phyloP scores from a whole-genome alignment of 2,329 filamentous ascomycete genomes.

The Fusarium algeriense region DNA sequence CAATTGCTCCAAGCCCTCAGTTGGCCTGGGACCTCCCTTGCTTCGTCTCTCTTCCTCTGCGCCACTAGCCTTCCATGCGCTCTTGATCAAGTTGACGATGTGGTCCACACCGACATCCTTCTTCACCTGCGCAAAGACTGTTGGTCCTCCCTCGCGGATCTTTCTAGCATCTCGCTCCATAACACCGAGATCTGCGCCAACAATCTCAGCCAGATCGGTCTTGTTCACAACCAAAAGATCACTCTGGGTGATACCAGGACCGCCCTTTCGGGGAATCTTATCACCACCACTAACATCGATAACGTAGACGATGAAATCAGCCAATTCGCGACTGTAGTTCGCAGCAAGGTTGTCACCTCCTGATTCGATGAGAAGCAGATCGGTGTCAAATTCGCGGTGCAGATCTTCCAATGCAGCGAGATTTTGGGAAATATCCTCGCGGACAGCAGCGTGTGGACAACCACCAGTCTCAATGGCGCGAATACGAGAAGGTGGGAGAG shows the following conservation, averaged over 20 bases:
- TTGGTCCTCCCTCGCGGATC: constrained; percentile 96
- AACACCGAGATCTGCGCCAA: constrained; percentile 89
- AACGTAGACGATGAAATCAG: constrained; percentile 98
- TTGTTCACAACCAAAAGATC: constrained; percentile 97
- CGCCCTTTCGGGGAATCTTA: constrained; percentile 96
- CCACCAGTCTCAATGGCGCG: constrained; percentile 97
- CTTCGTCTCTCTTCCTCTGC: constrained; percentile 72
- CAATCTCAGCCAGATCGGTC: constrained; percentile 90
- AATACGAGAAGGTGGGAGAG: constrained; percentile 86
- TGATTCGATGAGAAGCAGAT: constrained; percentile 92
- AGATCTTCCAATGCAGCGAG: constrained; percentile 91
- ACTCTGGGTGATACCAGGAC: constrained; percentile 95
- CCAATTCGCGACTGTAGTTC: constrained; percentile 94
- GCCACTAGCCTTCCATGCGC: constrained; percentile 92
- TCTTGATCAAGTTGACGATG: constrained; percentile 88
- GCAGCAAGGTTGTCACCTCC: constrained; percentile 97
- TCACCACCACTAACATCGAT: constrained; percentile 97
- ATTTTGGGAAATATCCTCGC: constrained; percentile 96
- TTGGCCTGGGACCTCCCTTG: constrained; percentile 69
- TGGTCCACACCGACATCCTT: constrained; percentile 85
- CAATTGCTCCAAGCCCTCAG: constrained; percentile 66
- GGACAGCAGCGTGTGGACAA: constrained; percentile 95
- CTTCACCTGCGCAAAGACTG: constrained; percentile 98
- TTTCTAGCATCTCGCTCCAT: constrained; percentile 96
- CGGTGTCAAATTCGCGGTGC: constrained; percentile 81